Conservation (phyloP, 164 flowering plant species). For the Aristolochia fimbriata region DNA sequence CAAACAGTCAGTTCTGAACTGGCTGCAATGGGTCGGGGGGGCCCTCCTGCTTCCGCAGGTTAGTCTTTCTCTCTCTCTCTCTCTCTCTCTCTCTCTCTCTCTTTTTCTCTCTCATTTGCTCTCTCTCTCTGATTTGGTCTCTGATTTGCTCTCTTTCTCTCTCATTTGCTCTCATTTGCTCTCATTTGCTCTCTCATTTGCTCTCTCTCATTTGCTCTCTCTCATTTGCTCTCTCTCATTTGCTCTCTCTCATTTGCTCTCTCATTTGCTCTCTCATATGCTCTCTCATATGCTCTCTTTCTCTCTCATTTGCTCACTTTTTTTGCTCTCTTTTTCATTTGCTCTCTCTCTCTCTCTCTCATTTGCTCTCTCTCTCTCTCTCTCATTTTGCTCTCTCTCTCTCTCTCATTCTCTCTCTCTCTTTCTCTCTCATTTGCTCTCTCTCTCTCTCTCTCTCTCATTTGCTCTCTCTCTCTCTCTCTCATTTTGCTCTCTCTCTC, state of each 20-base stretch:
- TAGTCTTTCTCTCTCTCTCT: slow-evolving; percentile 5
- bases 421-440: too few relatives aligned
- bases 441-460: not conserved
- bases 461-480: not conserved
- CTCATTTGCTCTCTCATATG: too few relatives aligned
- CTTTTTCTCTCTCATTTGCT: not conserved
- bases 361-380: not conserved
- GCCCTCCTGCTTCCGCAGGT: slow-evolving; percentile 81
- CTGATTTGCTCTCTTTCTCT: not conserved
- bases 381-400: not conserved
- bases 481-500: not conserved
- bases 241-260: not conserved
- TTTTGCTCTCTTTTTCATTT: not conserved
- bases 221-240: not conserved
- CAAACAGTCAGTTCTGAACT: slow-evolving; percentile 82
- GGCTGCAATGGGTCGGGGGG: slow-evolving; percentile 89
- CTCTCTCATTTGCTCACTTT: not conserved
- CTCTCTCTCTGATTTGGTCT: too few relatives aligned
- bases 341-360: not conserved
- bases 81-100: not conserved
- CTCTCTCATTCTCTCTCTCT: too few relatives aligned
- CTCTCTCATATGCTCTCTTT: too few relatives aligned
- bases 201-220: not conserved
- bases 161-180: not conserved
- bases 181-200: too few relatives aligned